Evolutionary conservation across 2,329 filamentous ascomycete genomes (phyloP).

Genomic region (Cladorrhinum sp.): DNA sequence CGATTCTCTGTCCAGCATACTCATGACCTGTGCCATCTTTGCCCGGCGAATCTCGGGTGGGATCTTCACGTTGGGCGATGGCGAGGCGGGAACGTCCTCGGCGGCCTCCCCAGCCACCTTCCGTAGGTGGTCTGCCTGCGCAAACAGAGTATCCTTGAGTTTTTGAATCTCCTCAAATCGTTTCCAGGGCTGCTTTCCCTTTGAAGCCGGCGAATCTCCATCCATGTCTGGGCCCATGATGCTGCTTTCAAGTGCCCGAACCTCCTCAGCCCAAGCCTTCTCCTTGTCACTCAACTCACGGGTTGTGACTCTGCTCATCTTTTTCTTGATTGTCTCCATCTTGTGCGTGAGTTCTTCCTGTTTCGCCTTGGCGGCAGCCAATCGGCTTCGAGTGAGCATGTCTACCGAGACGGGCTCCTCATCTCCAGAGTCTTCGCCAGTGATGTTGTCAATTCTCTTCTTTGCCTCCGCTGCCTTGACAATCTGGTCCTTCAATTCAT

Average conservation of each 20-base stretch:
- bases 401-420: conserved; percentile 49
- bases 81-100: conserved; percentile 30
- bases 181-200: conserved; percentile 51
- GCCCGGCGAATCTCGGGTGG: conserved; percentile 59
- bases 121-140: conserved; percentile 48
- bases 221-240: conserved; percentile 37
- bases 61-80: conserved; percentile 47
- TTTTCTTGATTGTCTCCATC: conserved; percentile 57
- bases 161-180: conserved; percentile 56
- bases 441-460: conserved; percentile 63
- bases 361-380: conserved; percentile 52
- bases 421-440: conserved; percentile 54
- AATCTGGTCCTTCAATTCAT: conserved; percentile 66
- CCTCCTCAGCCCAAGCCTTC: conserved; percentile 47
- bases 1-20: conserved; percentile 62
- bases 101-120: conserved; percentile 29
- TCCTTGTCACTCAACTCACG: conserved; percentile 62
- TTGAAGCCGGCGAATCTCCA: conserved; percentile 27
- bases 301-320: conserved; percentile 45
- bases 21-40: conserved; percentile 63
- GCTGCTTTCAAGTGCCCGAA: conserved; percentile 39
- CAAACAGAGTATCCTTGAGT: conserved; percentile 51
- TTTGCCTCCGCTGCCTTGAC: conserved; percentile 63
- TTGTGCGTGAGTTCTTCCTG: conserved; percentile 57
- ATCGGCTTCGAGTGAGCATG: conserved; percentile 56